Base-by-base conservation (phyloP, 179 eudicot genomes). In the Silene coronaria region DNA sequence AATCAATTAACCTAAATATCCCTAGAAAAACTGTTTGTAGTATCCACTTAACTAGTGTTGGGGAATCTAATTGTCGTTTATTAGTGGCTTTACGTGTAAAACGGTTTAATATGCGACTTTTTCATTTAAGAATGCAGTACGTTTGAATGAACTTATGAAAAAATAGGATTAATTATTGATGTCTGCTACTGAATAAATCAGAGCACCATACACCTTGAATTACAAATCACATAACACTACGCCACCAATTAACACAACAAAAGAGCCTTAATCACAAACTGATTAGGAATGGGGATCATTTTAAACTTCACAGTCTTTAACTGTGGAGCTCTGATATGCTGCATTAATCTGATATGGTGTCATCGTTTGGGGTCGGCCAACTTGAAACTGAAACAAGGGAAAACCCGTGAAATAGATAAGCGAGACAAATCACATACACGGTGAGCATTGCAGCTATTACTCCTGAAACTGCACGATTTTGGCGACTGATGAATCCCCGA, bases 401-500 rank as follows among this genome's bases (percentile, higher is more conserved):
- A 45, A 12, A 45, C 14, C 51, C 51, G 51, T 45, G 51, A 45
- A 55, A 55, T 51, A 28, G 62, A 17, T 46, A 70, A 45, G 73
- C 36, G 21, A 2, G 42, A 4, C 14, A 22, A 17, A 1, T 58
- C 38, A 30, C 38, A 51, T 55, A 16, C 59, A 55, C 59, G 67
- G 67, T 27, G 32, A 26, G 62, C 21, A 45, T 19, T 17, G 36
- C 48, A 48, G 58, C 78, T 83, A 77, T 64, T 79, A 87, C 32
- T 76, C 89, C 38, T 76, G 80, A 73, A 87, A 73, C 66, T 82
- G 81, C 51, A 89, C 82, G 16, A 89, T 85, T 77, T 83, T 84
- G 55, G 83, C 82, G 14, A 87, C 85, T 3, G 85, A 79, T 0
- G 89, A 87, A 67, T 87, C 89, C 21, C 85, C 87, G 10, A 87